Evolutionary conservation across 441 rosid species (phyloP).

Genomic region (Breynia disticha): DNA sequence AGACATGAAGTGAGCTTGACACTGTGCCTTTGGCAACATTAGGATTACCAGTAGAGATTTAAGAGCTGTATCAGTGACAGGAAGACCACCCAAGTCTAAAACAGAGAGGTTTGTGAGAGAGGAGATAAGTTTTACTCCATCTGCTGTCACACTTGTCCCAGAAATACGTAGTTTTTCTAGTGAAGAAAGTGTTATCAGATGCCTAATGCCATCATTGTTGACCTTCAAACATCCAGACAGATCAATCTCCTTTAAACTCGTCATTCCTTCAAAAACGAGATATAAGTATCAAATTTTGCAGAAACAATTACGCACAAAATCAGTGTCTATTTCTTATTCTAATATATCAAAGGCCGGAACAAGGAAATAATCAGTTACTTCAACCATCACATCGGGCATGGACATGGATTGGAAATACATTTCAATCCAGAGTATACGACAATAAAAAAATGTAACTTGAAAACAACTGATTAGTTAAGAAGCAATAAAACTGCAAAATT

Average conservation of each 20-base stretch:
- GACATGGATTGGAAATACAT: too few relatives aligned
- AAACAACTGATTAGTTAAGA: neutral
- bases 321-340: neutral
- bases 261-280: slow-evolving; percentile 37
- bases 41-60: slow-evolving; percentile 56
- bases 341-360: too few relatives aligned
- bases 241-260: slow-evolving; percentile 62
- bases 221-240: slow-evolving; percentile 78
- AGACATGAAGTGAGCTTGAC: neutral
- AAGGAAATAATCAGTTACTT: too few relatives aligned
- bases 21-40: neutral
- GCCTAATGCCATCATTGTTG: slow-evolving; percentile 53
- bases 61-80: slow-evolving; percentile 57
- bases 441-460: too few relatives aligned
- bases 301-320: neutral
- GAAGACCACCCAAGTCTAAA: slow-evolving; percentile 79
- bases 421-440: too few relatives aligned
- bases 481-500: neutral
- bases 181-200: slow-evolving; percentile 53
- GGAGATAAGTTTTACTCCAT: slow-evolving; percentile 58
- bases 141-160: slow-evolving; percentile 51
- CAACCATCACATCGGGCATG: too few relatives aligned
- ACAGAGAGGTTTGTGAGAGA: slow-evolving; percentile 50
- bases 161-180: slow-evolving; percentile 56
- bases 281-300: slow-evolving; percentile 5